Percentiles rank a stretch among this genome's conserved stretches.
Evolutionary conservation across 305 asterid species (phyloP).

Genomic region (Plantago rigida): DNA sequence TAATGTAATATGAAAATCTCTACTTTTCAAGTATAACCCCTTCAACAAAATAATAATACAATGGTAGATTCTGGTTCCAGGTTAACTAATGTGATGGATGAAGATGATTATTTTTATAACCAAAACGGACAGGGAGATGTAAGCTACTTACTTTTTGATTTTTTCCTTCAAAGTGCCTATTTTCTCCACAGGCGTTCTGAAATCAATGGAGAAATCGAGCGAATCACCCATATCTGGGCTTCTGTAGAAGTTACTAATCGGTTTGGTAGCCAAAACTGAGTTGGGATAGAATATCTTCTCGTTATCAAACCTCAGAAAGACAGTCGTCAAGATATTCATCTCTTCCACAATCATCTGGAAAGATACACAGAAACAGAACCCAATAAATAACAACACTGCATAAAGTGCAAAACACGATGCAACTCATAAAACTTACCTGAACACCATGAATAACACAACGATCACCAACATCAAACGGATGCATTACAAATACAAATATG

Average conservation of each 20-base stretch:
- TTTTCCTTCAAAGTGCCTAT: conserved; percentile 60
- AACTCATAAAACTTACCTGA: conserved; percentile 43
- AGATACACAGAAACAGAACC: conserved; percentile 9
- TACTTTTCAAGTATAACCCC: too few species aligned
- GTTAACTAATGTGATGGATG: neutral
- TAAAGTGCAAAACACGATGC: conserved; percentile 6
- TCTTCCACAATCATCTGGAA: conserved; percentile 71
- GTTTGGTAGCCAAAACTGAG: conserved; percentile 64
- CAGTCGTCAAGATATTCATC: conserved; percentile 76
- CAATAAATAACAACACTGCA: conserved; percentile 11
- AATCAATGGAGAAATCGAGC: conserved; percentile 63
- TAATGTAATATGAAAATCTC: too few species aligned
- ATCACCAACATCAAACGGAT: conserved; percentile 88
- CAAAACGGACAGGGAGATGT: neutral
- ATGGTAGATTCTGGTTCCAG: too few species aligned
- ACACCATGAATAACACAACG: conserved; percentile 69
- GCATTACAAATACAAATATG: conserved; percentile 86
- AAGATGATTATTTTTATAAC: neutral
- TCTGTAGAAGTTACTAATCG: conserved; percentile 72
- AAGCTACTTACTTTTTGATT: conserved; percentile 48
- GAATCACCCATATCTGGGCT: conserved; percentile 85
- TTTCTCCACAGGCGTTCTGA: conserved; percentile 65
- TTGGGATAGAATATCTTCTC: conserved; percentile 65
- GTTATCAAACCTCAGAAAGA: conserved; percentile 57
- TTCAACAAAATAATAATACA: too few species aligned